These are phyloP conservation scores for Flaveria trinervia DNA, from an alignment of 129 eudicot species.

Conservation along the genomic window DNA sequence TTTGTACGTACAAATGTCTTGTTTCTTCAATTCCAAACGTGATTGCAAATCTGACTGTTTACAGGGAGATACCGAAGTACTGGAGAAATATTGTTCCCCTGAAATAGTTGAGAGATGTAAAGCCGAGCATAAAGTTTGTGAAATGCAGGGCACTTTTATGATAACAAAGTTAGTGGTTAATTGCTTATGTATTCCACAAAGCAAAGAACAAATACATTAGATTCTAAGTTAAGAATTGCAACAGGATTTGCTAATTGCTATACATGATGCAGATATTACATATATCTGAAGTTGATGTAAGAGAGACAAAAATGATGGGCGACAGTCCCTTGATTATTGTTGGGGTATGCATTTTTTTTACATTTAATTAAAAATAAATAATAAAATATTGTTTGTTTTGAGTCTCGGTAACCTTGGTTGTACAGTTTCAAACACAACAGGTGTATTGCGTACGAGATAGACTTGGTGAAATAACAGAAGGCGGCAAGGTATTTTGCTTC, in stretches of 20 bases:
- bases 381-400: not conserved
- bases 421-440: conserved; percentile 96
- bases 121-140: conserved; percentile 68
- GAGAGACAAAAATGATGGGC: conserved; percentile 98
- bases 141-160: conserved; percentile 71
- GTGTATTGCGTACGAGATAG: conserved; percentile 85
- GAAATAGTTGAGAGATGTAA: conserved; percentile 83
- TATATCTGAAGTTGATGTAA: conserved; percentile 82
- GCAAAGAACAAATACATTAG: not conserved
- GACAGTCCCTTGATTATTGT: conserved; percentile 81
- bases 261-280: conserved; percentile 75
- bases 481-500: conserved; percentile 67
- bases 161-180: conserved; percentile 70
- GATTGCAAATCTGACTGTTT: conserved; percentile 28
- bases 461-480: conserved; percentile 76
- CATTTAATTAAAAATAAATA: not conserved
- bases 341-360: conserved; percentile 44
- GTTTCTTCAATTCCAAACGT: not conserved
- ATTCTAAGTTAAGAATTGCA: not conserved
- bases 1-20: not conserved
- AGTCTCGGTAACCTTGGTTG: conserved; percentile 9
- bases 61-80: conserved; percentile 71
- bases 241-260: conserved; percentile 1
- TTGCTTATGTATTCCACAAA: not conserved
- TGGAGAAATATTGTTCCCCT: conserved; percentile 69